These are phyloP conservation scores for Arachis hypogaea DNA, from an alignment of 306 rosid species.

Conservation along the genomic window DNA sequence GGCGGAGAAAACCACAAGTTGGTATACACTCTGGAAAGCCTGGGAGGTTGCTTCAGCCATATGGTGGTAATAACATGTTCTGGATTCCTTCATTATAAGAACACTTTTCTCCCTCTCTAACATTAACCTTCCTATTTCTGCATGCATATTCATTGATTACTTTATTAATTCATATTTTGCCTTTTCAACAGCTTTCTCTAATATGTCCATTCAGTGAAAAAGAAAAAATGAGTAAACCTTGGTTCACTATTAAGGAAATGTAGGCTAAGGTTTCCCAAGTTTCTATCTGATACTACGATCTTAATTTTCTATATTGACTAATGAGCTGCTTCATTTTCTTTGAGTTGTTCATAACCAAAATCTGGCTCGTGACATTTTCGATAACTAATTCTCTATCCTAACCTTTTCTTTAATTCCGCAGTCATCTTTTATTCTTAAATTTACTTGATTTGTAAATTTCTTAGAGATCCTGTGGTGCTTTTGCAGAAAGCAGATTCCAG, in stretches of 20 bases:
- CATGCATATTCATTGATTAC: conserved; percentile 1
- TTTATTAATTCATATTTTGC: conserved; percentile 14
- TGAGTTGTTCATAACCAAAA: background rate
- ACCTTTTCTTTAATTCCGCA: background rate
- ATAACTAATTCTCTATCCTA: background rate
- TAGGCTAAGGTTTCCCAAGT: background rate
- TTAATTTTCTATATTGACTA: background rate
- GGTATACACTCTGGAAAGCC: conserved; percentile 58
- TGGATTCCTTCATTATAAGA: background rate
- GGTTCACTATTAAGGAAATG: background rate
- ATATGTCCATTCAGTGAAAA: background rate
- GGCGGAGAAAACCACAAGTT: conserved; percentile 83
- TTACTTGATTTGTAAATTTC: conserved; percentile 8
- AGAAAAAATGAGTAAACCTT: background rate
- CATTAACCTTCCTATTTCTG: background rate
- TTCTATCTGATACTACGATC: background rate
- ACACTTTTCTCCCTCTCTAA: background rate
- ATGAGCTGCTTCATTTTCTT: background rate
- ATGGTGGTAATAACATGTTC: conserved; percentile 52
- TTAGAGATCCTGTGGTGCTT: conserved; percentile 12
- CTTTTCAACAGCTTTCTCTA: conserved; percentile 8
- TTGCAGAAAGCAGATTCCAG: conserved; percentile 62
- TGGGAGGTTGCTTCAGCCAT: conserved; percentile 70
- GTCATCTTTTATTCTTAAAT: conserved; percentile 5
- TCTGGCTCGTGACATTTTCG: background rate